phyloP scores from a whole-genome alignment of 345 rosid genomes.

The Stellera chamaejasme region DNA sequence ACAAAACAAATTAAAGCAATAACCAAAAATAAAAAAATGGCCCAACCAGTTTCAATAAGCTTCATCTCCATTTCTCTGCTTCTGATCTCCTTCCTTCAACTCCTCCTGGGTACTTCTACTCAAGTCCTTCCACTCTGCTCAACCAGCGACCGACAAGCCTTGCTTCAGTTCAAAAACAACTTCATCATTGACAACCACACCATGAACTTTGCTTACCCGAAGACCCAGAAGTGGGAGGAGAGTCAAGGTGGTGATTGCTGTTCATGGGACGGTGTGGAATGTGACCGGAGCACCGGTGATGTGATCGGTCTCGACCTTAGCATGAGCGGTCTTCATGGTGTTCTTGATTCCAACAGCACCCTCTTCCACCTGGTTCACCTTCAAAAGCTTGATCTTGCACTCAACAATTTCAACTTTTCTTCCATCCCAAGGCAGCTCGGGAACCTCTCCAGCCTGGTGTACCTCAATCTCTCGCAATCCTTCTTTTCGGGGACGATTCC shows the following conservation, averaged over 20 bases:
- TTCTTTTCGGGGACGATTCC: conserved; percentile 14
- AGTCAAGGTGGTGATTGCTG: background rate
- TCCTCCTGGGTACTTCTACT: no score
- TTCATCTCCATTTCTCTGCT: no score
- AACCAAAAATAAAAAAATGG: no score
- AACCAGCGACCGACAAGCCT: conserved; percentile 2
- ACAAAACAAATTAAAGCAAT: no score
- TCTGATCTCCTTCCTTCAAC: no score
- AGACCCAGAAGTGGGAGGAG: conserved; percentile 2
- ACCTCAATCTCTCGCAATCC: conserved; percentile 4
- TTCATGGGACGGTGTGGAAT: conserved; percentile 5
- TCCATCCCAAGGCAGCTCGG: conserved; percentile 4
- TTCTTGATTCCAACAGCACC: conserved; percentile 10
- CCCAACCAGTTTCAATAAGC: no score
- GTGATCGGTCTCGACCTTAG: conserved; percentile 14
- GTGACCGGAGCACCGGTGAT: conserved; percentile 8
- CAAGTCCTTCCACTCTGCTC: background rate
- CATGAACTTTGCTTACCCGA: conserved; percentile 2
- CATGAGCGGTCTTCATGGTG: conserved; percentile 11
- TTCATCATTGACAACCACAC: background rate
- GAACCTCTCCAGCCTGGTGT: background rate
- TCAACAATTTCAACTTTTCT: conserved; percentile 2
- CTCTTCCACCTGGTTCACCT: conserved; percentile 16
- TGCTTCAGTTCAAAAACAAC: conserved; percentile 3
- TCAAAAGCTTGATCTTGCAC: conserved; percentile 5